These are phyloP conservation scores for Dendrobium huoshanense DNA, from an alignment of 106 monocot genomes.

Conservation along the genomic window DNA sequence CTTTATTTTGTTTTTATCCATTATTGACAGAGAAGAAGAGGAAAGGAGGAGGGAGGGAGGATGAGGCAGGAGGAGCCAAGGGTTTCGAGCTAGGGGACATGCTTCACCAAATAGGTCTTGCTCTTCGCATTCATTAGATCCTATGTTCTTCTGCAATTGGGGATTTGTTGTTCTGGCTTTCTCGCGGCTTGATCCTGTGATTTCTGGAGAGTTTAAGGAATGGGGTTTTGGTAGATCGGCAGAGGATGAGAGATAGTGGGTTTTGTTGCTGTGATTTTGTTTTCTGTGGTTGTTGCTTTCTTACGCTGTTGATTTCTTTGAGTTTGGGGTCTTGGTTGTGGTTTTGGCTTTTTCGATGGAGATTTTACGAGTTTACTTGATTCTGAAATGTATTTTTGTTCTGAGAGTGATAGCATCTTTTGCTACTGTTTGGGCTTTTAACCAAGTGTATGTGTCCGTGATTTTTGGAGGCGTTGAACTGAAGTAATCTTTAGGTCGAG, in stretches of 20 bases:
- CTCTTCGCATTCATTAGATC: not conserved
- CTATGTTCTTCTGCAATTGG: not conserved
- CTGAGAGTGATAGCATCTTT: not conserved
- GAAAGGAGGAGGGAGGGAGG: not conserved
- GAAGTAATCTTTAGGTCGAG: not conserved
- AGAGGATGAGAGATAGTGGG: not conserved
- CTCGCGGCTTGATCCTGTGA: not conserved
- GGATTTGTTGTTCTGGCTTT: not conserved
- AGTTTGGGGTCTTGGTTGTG: not conserved
- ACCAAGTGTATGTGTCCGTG: not conserved
- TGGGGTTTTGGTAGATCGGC: conserved; percentile 4
- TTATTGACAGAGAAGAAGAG: not conserved
- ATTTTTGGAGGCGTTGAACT: not conserved
- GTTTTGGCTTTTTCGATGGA: not conserved
- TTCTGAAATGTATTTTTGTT: not conserved
- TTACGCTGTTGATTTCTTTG: not conserved
- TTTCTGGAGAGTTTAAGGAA: not conserved
- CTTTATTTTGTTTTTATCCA: not conserved
- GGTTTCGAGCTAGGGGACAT: conserved; percentile 6
- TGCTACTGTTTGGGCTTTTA: not conserved
- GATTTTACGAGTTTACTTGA: not conserved
- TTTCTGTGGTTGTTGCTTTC: not conserved
- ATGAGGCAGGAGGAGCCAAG: not conserved
- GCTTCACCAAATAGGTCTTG: not conserved
- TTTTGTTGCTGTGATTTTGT: not conserved